Conservation (phyloP, 495 filamentous ascomycete species). For the Chlorociboria aeruginascens region DNA sequence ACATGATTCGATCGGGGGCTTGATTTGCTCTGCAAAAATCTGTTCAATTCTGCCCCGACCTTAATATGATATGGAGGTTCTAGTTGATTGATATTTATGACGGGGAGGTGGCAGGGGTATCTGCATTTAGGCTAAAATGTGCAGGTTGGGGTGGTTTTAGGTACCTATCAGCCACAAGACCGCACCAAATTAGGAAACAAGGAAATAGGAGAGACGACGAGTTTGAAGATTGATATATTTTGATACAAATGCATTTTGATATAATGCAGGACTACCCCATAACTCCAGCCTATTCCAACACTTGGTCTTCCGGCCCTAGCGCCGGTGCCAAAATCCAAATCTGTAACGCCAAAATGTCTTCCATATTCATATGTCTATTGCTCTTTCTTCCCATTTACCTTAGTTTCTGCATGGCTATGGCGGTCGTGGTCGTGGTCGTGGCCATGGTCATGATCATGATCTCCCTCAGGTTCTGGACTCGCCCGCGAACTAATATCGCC, state of each 20-base stretch:
- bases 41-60: not conserved
- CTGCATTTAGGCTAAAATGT: constrained; percentile 1
- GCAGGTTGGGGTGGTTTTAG: constrained; percentile 2
- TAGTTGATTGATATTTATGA: not conserved
- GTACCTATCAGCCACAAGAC: not conserved
- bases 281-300: not conserved
- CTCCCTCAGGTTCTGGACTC: constrained; percentile 55
- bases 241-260: too few species aligned
- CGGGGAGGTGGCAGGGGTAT: not conserved
- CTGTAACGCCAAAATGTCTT: not conserved
- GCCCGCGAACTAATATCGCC: constrained; percentile 47
- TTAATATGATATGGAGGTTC: not conserved
- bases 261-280: not conserved
- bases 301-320: not conserved
- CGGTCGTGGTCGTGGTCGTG: constrained; percentile 11
- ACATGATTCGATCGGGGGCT: constrained; percentile 22
- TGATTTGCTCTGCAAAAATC: not conserved
- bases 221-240: too few species aligned
- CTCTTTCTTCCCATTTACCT: constrained; percentile 14
- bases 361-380: constrained; percentile 8
- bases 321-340: not conserved
- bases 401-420: not conserved
- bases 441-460: constrained; percentile 31
- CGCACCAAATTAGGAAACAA: constrained; percentile 8
- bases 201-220: too few species aligned